Percentiles rank a stretch among this genome's conserved stretches.
These are phyloP conservation scores for Benincasa hispida DNA, from an alignment of 306 rosid species.

Conservation along the genomic window DNA sequence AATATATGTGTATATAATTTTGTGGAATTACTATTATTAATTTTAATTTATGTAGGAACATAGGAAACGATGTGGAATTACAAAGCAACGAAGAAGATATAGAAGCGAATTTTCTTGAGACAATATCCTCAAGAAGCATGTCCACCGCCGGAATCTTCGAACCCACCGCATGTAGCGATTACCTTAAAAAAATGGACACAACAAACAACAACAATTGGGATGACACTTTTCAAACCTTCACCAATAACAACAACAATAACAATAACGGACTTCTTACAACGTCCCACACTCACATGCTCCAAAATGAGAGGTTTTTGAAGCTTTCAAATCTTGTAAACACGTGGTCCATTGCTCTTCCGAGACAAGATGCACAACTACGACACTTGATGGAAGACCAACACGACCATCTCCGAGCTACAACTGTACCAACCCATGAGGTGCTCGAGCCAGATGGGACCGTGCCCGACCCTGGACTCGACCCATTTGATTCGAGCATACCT, in stretches of 20 bases:
- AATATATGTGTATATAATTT: neutral
- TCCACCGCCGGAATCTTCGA: slow-evolving; percentile 30
- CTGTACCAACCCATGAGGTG: neutral
- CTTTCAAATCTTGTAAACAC: slow-evolving; percentile 61
- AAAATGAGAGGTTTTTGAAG: slow-evolving; percentile 49
- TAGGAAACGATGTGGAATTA: slow-evolving; percentile 38
- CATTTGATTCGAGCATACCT: neutral
- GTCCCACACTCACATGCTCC: slow-evolving; percentile 13
- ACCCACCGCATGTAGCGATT: slow-evolving; percentile 66
- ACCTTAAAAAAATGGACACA: slow-evolving; percentile 65
- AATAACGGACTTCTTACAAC: slow-evolving; percentile 22
- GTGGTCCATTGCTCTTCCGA: slow-evolving; percentile 88
- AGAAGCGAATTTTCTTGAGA: slow-evolving; percentile 52
- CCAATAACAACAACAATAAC: slow-evolving; percentile 16
- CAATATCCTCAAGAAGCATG: slow-evolving; percentile 50
- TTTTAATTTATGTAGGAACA: slow-evolving; percentile 25
- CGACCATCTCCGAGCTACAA: neutral
- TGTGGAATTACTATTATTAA: neutral
- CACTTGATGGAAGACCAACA: neutral
- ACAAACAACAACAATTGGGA: slow-evolving; percentile 29
- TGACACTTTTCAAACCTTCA: slow-evolving; percentile 31
- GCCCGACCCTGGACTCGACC: neutral
- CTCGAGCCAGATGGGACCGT: neutral
- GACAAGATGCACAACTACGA: slow-evolving; percentile 28
- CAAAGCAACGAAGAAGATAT: slow-evolving; percentile 31